These are phyloP conservation scores for Tricholoma sp. DNA, from an alignment of 768 basidiomycete genomes.

Conservation along the genomic window DNA sequence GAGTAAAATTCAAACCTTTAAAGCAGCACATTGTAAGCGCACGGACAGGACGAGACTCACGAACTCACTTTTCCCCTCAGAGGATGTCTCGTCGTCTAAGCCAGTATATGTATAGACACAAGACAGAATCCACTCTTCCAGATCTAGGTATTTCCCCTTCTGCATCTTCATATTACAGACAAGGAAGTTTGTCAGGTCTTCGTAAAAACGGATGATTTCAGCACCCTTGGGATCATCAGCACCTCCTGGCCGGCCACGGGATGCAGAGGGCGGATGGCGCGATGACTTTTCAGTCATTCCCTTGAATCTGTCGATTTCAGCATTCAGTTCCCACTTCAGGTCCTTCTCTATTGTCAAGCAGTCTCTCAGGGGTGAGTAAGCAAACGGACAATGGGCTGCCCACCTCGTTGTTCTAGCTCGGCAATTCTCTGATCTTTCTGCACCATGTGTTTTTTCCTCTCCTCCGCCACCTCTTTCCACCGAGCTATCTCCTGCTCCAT, in stretches of 20 bases:
- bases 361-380: constrained; percentile 3
- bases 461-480: constrained; percentile 37
- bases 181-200: constrained; percentile 79
- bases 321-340: constrained; percentile 49
- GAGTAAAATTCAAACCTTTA: constrained; percentile 58
- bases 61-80: constrained; percentile 35
- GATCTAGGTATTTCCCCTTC: constrained; percentile 30
- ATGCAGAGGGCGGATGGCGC: constrained; percentile 34
- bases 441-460: constrained; percentile 35
- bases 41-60: constrained; percentile 9
- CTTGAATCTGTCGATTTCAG: constrained; percentile 56
- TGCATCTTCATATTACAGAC: constrained; percentile 54
- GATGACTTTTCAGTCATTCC: constrained; percentile 36
- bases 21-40: constrained; percentile 2
- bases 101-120: constrained; percentile 62
- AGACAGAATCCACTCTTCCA: constrained; percentile 57
- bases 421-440: constrained; percentile 42
- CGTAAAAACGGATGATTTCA: constrained; percentile 70
- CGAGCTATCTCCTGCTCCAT: constrained; percentile 44
- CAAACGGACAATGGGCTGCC: constrained; percentile 7
- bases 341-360: constrained; percentile 38
- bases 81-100: constrained; percentile 18
- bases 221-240: constrained; percentile 51
- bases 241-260: constrained; percentile 30
- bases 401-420: constrained; percentile 46